Base-by-base conservation (phyloP, 202 grass and related monocot species). In the Schoenoplectus tabernaemontani region DNA sequence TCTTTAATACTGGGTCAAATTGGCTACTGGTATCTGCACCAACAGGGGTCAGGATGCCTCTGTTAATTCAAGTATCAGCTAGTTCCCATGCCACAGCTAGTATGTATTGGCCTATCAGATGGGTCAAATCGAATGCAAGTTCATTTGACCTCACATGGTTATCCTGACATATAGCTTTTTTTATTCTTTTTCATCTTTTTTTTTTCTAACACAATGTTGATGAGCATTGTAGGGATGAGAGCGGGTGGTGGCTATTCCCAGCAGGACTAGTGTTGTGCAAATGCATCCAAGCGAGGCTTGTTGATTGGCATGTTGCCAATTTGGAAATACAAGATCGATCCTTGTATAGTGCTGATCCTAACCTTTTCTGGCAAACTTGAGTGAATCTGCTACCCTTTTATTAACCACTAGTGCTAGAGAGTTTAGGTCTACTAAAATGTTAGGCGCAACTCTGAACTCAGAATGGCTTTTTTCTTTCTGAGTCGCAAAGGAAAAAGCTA, bases 291-390 rank as follows among this genome's bases (percentile, higher is more conserved):
- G 96, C 92, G 47, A 93, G 96, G 84, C 96, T 99, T 72, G 90
- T 99, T 50, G 96, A 99, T 76, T 99, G 92, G 96, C 96, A 99
- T 59, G 92, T 99, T 24, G 83, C 92, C 82, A 99, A 99, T 87
- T 85, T 99, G 79, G 96, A 99, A 87, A 93, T 99, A 51, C 96
- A 99, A 84, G 96, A 99, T 33, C 92, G 90, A 4, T 89, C 88
- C 2, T 88, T 99, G 83, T 99, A 99, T 87, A 99, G 96, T 81
- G 85, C 88, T 83, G 87, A 99, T 78, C 92, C 88, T 64, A 83
- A 77, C 74, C 80, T 93, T 81, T 99, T 96, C 86, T 99, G 96
- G 96, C 92, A 93, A 77, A 89, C 90, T 72, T 99, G 85, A 99
- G 28, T 82, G 17, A 80, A 80, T 63, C 26, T 51, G 26, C 78